Evolutionary conservation across 176 grass and related monocot genomes (phyloP).

Genomic region (Phoenix dactylifera): DNA sequence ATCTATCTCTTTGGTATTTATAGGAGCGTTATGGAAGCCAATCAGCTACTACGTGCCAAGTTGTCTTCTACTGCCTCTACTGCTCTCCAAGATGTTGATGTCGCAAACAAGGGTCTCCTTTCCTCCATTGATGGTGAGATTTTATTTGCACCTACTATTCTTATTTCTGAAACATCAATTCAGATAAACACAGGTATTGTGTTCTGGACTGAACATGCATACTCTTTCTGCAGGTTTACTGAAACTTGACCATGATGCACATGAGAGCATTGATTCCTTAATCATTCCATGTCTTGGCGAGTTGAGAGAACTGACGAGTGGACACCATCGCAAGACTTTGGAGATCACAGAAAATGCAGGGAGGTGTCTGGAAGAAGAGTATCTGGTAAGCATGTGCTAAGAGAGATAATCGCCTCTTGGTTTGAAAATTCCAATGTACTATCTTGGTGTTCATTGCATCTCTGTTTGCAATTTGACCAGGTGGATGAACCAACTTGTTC

Average conservation of each 20-base stretch:
- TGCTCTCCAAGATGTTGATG: slow-evolving; percentile 39
- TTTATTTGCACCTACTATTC: not conserved
- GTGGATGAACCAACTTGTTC: slow-evolving; percentile 65
- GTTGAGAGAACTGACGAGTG: slow-evolving; percentile 34
- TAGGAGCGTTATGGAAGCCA: slow-evolving; percentile 51
- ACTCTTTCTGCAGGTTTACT: slow-evolving; percentile 18
- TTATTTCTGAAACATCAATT: not conserved
- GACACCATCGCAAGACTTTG: slow-evolving; percentile 37
- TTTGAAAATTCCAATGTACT: not conserved
- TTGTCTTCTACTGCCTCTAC: slow-evolving; percentile 32
- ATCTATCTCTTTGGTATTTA: not conserved
- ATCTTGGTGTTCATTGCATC: not conserved
- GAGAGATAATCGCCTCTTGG: no score
- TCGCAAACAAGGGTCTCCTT: slow-evolving; percentile 35
- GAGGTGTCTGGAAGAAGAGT: slow-evolving; percentile 45
- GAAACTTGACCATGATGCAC: slow-evolving; percentile 33
- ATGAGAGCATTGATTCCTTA: slow-evolving; percentile 30
- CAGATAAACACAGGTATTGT: no score
- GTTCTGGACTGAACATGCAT: not conserved
- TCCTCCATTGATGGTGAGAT: slow-evolving; percentile 51
- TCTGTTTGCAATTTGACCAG: slow-evolving; percentile 16
- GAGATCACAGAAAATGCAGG: slow-evolving; percentile 36
- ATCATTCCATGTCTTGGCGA: slow-evolving; percentile 22
- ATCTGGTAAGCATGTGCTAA: slow-evolving; percentile 30
- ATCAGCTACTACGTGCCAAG: slow-evolving; percentile 26